Base-by-base conservation (phyloP, 1,284 basidiomycete species). In the Marasmius fiardii region DNA sequence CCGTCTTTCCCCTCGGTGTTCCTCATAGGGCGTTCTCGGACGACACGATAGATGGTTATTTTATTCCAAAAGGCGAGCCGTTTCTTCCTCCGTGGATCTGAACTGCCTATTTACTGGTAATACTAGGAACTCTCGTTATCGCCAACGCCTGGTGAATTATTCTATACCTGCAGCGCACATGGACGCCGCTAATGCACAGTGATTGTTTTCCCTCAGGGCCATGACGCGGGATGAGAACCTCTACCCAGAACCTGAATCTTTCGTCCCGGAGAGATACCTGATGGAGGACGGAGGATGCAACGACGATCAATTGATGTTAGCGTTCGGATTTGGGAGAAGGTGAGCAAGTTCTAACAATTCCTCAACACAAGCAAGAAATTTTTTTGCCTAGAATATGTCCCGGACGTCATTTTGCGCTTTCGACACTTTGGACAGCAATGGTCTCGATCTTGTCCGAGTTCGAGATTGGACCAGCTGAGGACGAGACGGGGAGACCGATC, bases 191-290 rank as follows among this genome's bases (percentile, higher is more conserved):
- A 18, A n/a, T n/a, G n/a, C 4, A 11, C 14, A 16, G n/a, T 7
- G 10, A 7, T n/a, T 26, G 14, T 11, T 18, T 35, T 20, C 23
- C 4, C 4, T 16, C 23, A 47, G 44, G 44, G 44, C 44, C 16
- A 47, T 47, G 44, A 47, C 44, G 2, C 44, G 44, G 4, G 44
- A 47, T 26, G 20, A 58, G 53, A 44, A 3, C 2, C 23, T 52
- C 14, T 61, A 58, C 43, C 52, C 60, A 21, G 44, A 57, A 7
- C 55, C 60, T 2, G 35, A 55, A 18, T n/a, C 21, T 12, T 61
- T 59, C 43, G 55, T 53, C 5, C 57, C 60, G 2, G 60, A 61
- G 12, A 47, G 60, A 14, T 61, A 54, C 35, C 16, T 61, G 6
- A 34, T 44, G 12, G 21, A 51, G 20, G 55, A 57, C 28, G 60